Evolutionary conservation across 2,329 filamentous ascomycete genomes (phyloP).

Genomic region (Colletotrichum costaricense): DNA sequence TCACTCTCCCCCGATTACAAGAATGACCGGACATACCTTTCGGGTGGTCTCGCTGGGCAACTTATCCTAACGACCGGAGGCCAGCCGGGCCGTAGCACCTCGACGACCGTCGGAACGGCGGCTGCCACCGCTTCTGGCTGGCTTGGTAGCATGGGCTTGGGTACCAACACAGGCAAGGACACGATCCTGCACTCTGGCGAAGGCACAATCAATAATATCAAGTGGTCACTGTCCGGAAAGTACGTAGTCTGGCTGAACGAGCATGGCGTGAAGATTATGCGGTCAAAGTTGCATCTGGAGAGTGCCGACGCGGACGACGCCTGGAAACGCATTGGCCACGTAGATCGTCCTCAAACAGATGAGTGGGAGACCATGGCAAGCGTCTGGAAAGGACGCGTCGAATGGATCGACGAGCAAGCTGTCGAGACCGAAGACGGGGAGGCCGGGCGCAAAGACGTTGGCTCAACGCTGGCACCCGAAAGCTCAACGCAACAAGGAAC

Average conservation of each 20-base stretch:
- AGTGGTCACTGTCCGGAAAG: slow-evolving; percentile 93
- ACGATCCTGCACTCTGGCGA: slow-evolving; percentile 91
- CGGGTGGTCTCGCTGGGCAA: slow-evolving; percentile 88
- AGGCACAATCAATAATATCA: slow-evolving; percentile 89
- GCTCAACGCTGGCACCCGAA: slow-evolving; percentile 56
- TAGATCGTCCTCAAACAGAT: slow-evolving; percentile 86
- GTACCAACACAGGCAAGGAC: slow-evolving; percentile 83
- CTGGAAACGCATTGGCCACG: slow-evolving; percentile 95
- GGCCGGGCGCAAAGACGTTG: slow-evolving; percentile 46
- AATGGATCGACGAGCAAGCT: slow-evolving; percentile 90
- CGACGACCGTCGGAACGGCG: slow-evolving; percentile 86
- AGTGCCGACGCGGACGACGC: slow-evolving; percentile 81
- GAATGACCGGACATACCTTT: slow-evolving; percentile 88
- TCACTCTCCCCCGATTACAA: slow-evolving; percentile 96
- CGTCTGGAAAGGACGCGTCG: slow-evolving; percentile 90
- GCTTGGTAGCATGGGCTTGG: slow-evolving; percentile 89
- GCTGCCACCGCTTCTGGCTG: slow-evolving; percentile 88
- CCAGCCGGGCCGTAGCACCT: slow-evolving; percentile 82
- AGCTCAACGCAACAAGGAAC: slow-evolving; percentile 61
- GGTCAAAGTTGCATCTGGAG: slow-evolving; percentile 85
- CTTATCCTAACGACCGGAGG: slow-evolving; percentile 89
- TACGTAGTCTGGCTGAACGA: slow-evolving; percentile 97
- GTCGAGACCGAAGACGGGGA: slow-evolving; percentile 78
- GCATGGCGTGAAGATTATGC: slow-evolving; percentile 97
- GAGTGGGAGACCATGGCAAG: slow-evolving; percentile 97